Conservation (phyloP, 345 rosid species). For the Noccaea caerulescens region DNA sequence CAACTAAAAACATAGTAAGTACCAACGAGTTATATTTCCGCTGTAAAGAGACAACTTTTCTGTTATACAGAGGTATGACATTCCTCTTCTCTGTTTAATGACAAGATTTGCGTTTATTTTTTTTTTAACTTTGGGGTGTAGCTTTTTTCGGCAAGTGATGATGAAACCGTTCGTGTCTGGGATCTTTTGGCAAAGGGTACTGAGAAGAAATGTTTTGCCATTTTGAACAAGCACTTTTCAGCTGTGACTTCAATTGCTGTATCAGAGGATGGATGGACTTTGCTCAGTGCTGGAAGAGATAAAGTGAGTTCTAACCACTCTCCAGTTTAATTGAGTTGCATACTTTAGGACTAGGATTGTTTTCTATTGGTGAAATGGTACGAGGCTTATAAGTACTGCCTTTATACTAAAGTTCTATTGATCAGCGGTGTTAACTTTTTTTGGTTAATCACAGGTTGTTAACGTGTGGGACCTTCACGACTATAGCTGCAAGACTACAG, state of each 20-base stretch:
- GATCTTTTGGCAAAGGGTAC: conserved; percentile 72
- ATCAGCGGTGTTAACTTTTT: conserved; percentile 16
- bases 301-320: conserved; percentile 55
- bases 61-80: background rate
- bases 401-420: conserved; percentile 11
- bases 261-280: conserved; percentile 81
- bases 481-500: conserved; percentile 71
- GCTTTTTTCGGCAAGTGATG: conserved; percentile 94
- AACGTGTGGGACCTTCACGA: conserved; percentile 88
- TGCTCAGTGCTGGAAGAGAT: conserved; percentile 90
- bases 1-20: conserved; percentile 70
- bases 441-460: conserved; percentile 68
- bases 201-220: conserved; percentile 71
- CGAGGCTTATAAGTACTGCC: background rate
- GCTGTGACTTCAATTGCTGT: conserved; percentile 78
- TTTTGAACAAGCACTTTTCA: conserved; percentile 80
- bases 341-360: conserved; percentile 24
- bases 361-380: conserved; percentile 10
- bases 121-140: conserved; percentile 31
- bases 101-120: conserved; percentile 2
- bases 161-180: conserved; percentile 86
- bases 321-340: conserved; percentile 19
- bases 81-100: conserved; percentile 15
- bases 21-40: background rate
- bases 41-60: background rate